These are phyloP conservation scores for Yamadazyma songkhlaensis DNA, from an alignment of 1,139 yeast species.

Conservation along the genomic window DNA sequence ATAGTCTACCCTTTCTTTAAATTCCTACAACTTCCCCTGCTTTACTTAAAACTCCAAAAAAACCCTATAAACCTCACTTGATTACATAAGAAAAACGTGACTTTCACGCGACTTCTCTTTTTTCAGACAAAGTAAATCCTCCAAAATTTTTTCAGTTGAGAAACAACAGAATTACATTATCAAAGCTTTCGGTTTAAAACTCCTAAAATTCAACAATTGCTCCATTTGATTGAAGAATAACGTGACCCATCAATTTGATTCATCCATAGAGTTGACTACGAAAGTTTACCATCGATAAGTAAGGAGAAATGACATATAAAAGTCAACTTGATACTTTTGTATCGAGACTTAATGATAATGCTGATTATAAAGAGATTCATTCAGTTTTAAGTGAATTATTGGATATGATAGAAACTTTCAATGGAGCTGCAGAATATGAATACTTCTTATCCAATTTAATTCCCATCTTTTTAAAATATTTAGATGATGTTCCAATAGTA, in stretches of 20 bases:
- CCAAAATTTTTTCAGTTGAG: conserved; percentile 6
- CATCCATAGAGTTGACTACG: conserved; percentile 5
- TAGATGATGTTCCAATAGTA: conserved; percentile 72
- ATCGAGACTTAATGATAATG: conserved; percentile 51
- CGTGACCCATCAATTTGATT: no score
- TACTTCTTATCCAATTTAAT: conserved; percentile 59
- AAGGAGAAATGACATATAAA: conserved; percentile 37
- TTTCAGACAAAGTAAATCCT: conserved; percentile 8
- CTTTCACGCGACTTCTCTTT: conserved; percentile 10
- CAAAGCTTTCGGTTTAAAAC: not conserved
- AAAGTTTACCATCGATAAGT: conserved; percentile 3
- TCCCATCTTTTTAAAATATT: conserved; percentile 58
- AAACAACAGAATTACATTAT: not conserved
- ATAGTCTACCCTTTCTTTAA: no score
- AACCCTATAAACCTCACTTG: no score
- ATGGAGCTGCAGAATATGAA: conserved; percentile 77
- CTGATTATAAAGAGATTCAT: conserved; percentile 59
- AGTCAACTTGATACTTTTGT: conserved; percentile 61
- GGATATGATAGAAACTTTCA: conserved; percentile 81
- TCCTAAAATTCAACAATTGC: not conserved
- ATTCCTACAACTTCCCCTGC: no score
- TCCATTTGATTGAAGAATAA: not conserved
- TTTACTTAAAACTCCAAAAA: no score
- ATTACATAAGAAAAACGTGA: not conserved
- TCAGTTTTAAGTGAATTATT: conserved; percentile 75